Evolutionary conservation across 2,329 filamentous ascomycete genomes (phyloP), one percentile per base, ranked within the genome.

Genomic region (Trichoderma koningiopsis): DNA sequence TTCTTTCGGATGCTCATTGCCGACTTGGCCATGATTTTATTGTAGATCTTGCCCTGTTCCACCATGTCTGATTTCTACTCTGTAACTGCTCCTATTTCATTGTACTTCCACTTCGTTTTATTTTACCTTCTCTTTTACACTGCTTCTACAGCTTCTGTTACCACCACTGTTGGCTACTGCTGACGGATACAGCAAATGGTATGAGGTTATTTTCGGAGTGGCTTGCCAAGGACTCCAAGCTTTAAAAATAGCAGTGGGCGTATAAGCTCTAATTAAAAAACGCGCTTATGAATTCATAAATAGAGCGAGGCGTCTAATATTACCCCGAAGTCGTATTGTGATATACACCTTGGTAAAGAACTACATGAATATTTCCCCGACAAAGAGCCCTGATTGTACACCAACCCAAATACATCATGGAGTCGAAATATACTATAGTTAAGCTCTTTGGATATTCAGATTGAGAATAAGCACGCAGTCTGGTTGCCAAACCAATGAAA

Each of bases 21-120:
- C 64, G 68, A 56, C 68, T 68, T 58, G 58, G 52, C 68, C 13
- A 35, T 47, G 43, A 57, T 43, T 22, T 40, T 13, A 5, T 40
- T 31, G 29, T 31, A 31, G 29, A 31, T 31, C 29, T 31, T 31
- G 29, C 29, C 29, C 29, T 31, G 5, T 31, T 31, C 29, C 29
- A 31, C 29, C 29, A 7, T 4, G 35, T 16, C 35, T 14, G 5
- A 40, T 5, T 16, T 40, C 35, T 40, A 40, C 13, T 16, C 35
- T 13, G 5, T 5, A 14, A 27, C 27, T 27, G 27, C 27, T 27
- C 4, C 27, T 40, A 1, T 5, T 40, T n/a, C n/a, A n/a, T n/a
- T n/a, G n/a, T n/a, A n/a, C n/a, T n/a, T n/a, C n/a, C n/a, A n/a
- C n/a, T n/a, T 40, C 35, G 29, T 31, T 31, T 5, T 40, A 40